Evolutionary conservation across 2,329 filamentous ascomycete genomes (phyloP), one percentile per base, ranked within the genome.

Genomic region (Calonectria pseudoturangicola): DNA sequence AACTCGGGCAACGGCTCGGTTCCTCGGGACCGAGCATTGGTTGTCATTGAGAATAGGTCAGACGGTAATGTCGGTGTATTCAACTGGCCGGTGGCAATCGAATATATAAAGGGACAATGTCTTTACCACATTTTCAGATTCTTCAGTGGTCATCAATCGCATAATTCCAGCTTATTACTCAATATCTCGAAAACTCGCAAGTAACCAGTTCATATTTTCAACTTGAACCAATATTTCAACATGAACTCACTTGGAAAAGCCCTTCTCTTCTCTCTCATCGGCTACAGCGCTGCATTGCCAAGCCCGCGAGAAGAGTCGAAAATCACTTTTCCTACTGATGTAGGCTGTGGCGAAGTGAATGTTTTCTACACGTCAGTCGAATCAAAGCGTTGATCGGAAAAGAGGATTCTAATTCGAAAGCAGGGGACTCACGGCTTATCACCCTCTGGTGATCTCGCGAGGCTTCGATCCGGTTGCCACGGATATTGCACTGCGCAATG

Each of bases 281-380:
- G 25, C 12, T 51, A 6, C 48, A 30, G 25, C 16, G 25, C 25
- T 4, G 48, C 48, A 4, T 28, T 51, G 48, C 48, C 48, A 30
- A 18, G 25, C 9, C 25, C 27, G 3, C 13, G 48, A 15, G 25
- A 51, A 5, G 48, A 51, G 48, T 10, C n/a, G 48, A 51, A 51
- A 21, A 21, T 51, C 28, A 8, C 48, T 7, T 51, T 51, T 21
- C 48, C 48, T 7, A 51, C 48, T 6, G 15, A 51, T 18, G 48
- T 51, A 21, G 48, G 48, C 48, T 51, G 48, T 51, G 48, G 48
- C 28, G 48, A 51, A 51, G 48, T 51, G 5, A 51, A 51, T 18
- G 48, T 51, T 30, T 51, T 51, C 48, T 51, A 30, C 27, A 51
- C 48, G 48, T 51, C 3, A 21, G 25, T 51, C 21, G 8, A 16